Evolutionary conservation across 2,329 filamentous ascomycete genomes (phyloP), one percentile per base, ranked within the genome.

Genomic region (Scortechinia acanthostroma): DNA sequence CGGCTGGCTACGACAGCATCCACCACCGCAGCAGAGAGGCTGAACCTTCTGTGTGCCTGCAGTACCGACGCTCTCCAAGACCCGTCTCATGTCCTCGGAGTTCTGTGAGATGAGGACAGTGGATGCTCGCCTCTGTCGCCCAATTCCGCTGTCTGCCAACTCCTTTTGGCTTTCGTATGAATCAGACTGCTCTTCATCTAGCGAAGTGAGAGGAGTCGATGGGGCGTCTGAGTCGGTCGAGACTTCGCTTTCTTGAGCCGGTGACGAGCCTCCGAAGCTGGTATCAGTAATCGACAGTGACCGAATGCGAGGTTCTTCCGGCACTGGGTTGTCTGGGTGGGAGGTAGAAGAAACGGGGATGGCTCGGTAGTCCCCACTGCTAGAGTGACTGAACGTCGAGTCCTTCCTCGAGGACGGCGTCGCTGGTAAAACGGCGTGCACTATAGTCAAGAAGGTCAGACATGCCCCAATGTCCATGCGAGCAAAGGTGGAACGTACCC

Each of bases 261-360:
- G 17, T 6, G 35, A 15, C 6, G 35, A 40, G 10, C 10, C 35
- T 15, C 20, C 20, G 35, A 40, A 40, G 17, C 17, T 19, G 10
- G 35, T 10, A 30, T 30, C 25, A 17, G 35, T 10, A 19, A 40
- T 19, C 10, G 35, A 40, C 6, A 40, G 35, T 6, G 35, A 40
- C 10, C 35, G 35, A 17, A 6, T 17, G 6, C 35, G 35, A 19
- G 35, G 35, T 19, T 40, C 35, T 40, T 40, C 35, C 6, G 35
- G 35, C 6, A 40, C 20, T 10, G 35, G 35, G 35, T 40, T 40
- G 20, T 40, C 35, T 19, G 35, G 35, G 17, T 40, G 35, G 17
- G 35, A 40, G 35, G 35, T 40, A 6, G 35, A 10, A 19, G 35
- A 40, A 6, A 40, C 35, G 6, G 35, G 35, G 35, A 40, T 40